phyloP scores from a whole-genome alignment of 2,329 filamentous ascomycete genomes.

The Elsinoe australis region DNA sequence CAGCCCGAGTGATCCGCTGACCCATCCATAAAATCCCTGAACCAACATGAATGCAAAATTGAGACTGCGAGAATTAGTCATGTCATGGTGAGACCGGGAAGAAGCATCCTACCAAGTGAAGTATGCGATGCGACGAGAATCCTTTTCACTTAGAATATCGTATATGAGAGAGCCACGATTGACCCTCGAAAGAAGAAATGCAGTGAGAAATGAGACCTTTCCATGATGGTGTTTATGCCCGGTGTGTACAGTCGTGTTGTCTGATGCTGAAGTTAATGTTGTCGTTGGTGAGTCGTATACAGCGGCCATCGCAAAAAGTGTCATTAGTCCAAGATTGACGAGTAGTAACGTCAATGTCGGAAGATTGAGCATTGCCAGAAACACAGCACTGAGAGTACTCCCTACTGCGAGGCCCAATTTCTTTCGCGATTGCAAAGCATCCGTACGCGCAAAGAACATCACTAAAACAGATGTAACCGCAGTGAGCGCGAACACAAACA shows the following conservation, averaged over 20 bases:
- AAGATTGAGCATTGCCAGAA: background rate
- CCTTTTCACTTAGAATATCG: conserved; percentile 79
- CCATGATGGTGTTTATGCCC: conserved; percentile 29
- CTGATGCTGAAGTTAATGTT: conserved; percentile 23
- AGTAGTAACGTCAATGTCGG: background rate
- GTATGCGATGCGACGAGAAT: conserved; percentile 92
- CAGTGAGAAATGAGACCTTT: conserved; percentile 61
- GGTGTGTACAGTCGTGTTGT: conserved; percentile 21
- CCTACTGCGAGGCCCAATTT: background rate
- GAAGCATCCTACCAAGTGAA: conserved; percentile 72
- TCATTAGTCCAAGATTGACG: conserved; percentile 30
- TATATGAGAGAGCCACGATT: conserved; percentile 70
- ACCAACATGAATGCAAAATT: conserved; percentile 94
- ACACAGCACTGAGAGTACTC: background rate
- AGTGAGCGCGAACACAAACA: background rate
- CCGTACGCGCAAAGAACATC: background rate
- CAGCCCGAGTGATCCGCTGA: conserved; percentile 89
- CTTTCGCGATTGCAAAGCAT: background rate
- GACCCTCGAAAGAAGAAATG: conserved; percentile 60
- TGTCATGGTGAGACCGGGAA: background rate
- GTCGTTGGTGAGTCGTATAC: conserved; percentile 34
- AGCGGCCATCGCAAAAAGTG: conserved; percentile 34
- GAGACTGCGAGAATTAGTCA: conserved; percentile 50
- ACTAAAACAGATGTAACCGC: background rate
- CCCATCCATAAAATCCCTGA: conserved; percentile 86